Conservation (phyloP, 2,329 filamentous ascomycete genomes). For the Ramularia collo-cygni region DNA sequence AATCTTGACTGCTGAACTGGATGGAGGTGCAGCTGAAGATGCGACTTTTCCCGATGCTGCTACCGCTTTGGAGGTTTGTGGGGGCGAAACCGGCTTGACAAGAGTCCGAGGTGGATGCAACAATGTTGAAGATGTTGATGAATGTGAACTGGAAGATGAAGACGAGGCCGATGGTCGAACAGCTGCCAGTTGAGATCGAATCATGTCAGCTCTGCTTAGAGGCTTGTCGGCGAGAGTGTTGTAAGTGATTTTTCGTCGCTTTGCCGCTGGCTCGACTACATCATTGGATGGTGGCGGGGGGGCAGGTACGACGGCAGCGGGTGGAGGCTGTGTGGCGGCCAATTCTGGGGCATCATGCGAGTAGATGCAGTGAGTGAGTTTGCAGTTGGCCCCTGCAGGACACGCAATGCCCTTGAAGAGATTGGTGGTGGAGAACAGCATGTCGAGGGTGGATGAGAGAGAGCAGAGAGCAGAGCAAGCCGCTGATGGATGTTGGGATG, state of each 20-base stretch:
- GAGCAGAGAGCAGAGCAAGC: neutral
- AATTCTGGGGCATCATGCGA: constrained; percentile 37
- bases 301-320: neutral
- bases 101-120: constrained; percentile 14
- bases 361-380: constrained; percentile 53
- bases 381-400: constrained; percentile 45
- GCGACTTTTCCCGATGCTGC: neutral
- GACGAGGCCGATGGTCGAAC: constrained; percentile 2
- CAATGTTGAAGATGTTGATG: neutral
- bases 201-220: constrained; percentile 24
- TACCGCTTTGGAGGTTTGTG: constrained; percentile 8
- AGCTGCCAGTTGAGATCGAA: constrained; percentile 19
- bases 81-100: constrained; percentile 18
- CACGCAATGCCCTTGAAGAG: constrained; percentile 49
- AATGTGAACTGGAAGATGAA: constrained; percentile 1
- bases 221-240: constrained; percentile 24
- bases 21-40: constrained; percentile 1
- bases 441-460: constrained; percentile 24
- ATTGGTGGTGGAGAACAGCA: constrained; percentile 50
- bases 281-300: constrained; percentile 1
- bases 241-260: constrained; percentile 27
- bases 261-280: constrained; percentile 16
- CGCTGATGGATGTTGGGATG: neutral
- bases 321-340: constrained; percentile 1
- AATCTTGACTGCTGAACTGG: constrained; percentile 10